Evolutionary conservation across 768 basidiomycete species (phyloP).

Genomic region (Tylopilus sp.): DNA sequence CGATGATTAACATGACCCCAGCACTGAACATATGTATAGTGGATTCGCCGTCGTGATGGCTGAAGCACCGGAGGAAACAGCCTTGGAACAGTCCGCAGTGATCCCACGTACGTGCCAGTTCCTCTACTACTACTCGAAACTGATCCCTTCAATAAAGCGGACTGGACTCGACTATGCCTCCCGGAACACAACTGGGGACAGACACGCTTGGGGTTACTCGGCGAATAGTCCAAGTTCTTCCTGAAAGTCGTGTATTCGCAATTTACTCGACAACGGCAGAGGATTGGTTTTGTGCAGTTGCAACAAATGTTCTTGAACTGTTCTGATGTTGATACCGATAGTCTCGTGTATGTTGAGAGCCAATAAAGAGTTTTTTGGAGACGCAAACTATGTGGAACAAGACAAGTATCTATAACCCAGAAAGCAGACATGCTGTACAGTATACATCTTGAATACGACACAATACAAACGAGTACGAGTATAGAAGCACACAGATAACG

Average conservation of each 20-base stretch:
- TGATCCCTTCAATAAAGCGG: background rate
- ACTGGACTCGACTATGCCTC: background rate
- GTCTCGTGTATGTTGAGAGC: too few species aligned
- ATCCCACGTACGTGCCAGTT: background rate
- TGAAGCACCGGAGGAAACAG: conserved; percentile 9
- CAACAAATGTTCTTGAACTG: too few species aligned
- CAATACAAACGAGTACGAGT: background rate
- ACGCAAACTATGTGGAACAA: too few species aligned
- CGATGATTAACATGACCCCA: background rate
- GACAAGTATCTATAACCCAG: too few species aligned
- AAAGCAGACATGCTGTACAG: too few species aligned
- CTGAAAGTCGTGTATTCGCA: background rate
- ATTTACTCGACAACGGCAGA: background rate
- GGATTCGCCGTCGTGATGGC: conserved; percentile 25
- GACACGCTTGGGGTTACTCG: background rate
- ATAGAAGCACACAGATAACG: background rate
- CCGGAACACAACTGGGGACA: background rate
- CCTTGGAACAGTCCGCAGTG: background rate
- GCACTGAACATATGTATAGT: background rate
- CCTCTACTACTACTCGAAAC: background rate
- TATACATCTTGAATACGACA: background rate
- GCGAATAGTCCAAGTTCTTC: background rate
- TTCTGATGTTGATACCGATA: too few species aligned
- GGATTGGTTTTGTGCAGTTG: background rate
- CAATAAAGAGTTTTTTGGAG: too few species aligned